Evolutionary conservation across 768 basidiomycete species (phyloP).

Genomic region (Cyclocybe cylindracea): DNA sequence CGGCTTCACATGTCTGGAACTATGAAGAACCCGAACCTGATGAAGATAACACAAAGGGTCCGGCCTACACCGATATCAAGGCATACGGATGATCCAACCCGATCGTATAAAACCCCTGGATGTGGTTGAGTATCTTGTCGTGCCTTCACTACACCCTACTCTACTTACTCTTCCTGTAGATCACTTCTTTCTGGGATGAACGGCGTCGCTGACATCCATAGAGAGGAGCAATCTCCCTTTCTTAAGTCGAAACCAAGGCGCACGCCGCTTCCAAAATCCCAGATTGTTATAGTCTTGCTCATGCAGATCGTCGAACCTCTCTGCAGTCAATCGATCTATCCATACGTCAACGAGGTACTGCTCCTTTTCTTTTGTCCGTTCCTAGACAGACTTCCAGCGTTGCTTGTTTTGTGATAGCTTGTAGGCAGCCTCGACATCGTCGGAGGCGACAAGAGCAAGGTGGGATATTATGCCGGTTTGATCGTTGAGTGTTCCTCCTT

Average conservation of each 20-base stretch:
- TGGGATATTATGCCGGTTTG: constrained; percentile 70
- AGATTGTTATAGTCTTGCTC: constrained; percentile 42
- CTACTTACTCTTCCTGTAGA: not conserved
- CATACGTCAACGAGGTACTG: constrained; percentile 51
- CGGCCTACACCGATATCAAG: not conserved
- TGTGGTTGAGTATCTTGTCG: too few species aligned
- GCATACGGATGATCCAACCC: too few species aligned
- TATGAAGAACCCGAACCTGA: constrained; percentile 5
- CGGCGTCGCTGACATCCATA: constrained; percentile 10
- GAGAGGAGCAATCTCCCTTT: constrained; percentile 4
- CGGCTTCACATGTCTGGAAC: too few species aligned
- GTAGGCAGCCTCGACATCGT: constrained; percentile 63
- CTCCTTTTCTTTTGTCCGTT: not conserved
- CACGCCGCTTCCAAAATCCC: constrained; percentile 42
- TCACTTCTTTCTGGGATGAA: constrained; percentile 4
- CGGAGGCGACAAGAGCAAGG: constrained; percentile 59
- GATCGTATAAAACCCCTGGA: too few species aligned
- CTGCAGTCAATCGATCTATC: constrained; percentile 49
- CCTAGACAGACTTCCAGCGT: not conserved
- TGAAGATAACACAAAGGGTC: not conserved
- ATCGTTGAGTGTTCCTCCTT: constrained; percentile 35
- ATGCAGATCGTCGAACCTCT: constrained; percentile 48
- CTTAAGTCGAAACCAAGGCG: constrained; percentile 2
- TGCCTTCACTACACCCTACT: not conserved
- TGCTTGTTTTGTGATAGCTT: constrained; percentile 39